Base-by-base conservation (phyloP, 2,329 filamentous ascomycete genomes). In the Pyricularia pennisetigena region DNA sequence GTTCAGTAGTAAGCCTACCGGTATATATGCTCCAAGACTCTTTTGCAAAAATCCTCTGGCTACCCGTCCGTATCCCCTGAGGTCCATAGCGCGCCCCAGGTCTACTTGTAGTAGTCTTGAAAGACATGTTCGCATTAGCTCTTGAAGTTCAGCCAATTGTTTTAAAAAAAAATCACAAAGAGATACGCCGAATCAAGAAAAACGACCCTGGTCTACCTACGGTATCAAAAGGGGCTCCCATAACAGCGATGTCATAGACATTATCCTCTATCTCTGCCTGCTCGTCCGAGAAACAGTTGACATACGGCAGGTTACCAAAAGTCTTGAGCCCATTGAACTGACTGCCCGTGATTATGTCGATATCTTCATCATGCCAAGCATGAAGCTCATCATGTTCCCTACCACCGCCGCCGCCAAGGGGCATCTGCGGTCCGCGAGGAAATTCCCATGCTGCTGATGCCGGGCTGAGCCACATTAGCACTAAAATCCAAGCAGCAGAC, bases 221-320 rank as follows among this genome's bases (percentile, higher is more conserved):
- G 0, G 82, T 84, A 71, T 84, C 82, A 69, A 84, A 83, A 0
- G 82, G 82, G 3, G 82, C 82, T 5, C 82, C 82, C 8, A 85
- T 70, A 67, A 85, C 77, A 20, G 82, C 82, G 68, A 90, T 88
- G 73, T 90, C 87, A 72, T 87, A 89, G 61, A 70, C 74, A 12
- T 74, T 74, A 10, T 41, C 65, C 28, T 61, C 12, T 28, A 35
- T 8, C 54, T 76, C 77, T 59, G 81, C 80, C 61, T 84, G 78
- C 1, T 82, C 82, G 67, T 83, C 80, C n/a, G 84, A 81, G 23
- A 90, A 79, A 72, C 87, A 89, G 72, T 86, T 87, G 61, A 86
- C 79, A 69, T 88, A 83, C 67, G 84, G 82, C 65, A 89, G 76
- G 74, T 88, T 86, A 26, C 85, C 87, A 73, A 88, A 90, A 64